Conservation (phyloP, 1,139 yeast genomes). For the Eremothecium gossypii region DNA sequence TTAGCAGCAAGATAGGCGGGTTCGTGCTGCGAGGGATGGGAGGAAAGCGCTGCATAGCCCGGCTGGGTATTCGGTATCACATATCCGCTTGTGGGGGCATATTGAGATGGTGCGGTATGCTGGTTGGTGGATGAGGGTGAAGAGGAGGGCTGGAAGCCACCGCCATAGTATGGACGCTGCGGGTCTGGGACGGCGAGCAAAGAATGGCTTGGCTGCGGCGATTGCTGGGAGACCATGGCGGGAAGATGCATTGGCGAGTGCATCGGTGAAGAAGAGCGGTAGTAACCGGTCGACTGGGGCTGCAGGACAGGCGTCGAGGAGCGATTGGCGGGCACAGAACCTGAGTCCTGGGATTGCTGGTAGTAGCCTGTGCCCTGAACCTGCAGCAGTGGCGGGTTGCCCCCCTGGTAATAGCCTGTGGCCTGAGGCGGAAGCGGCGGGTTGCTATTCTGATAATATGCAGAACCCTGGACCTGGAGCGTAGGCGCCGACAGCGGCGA, state of each 20-base stretch:
- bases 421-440: too few relatives aligned
- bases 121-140: background rate
- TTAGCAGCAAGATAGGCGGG: too few relatives aligned
- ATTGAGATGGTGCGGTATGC: background rate
- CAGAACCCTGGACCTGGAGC: too few relatives aligned
- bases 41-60: too few relatives aligned
- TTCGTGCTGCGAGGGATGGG: too few relatives aligned
- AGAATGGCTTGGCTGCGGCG: slow-evolving; percentile 7
- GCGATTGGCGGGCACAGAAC: slow-evolving; percentile 20
- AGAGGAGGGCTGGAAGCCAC: slow-evolving; percentile 3
- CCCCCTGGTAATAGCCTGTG: too few relatives aligned
- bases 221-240: background rate
- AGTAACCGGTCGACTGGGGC: slow-evolving; percentile 23
- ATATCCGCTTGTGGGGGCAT: slow-evolving; percentile 8
- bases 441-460: too few relatives aligned
- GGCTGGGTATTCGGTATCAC: slow-evolving; percentile 5
- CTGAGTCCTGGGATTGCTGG: too few relatives aligned
- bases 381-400: too few relatives aligned
- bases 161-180: slow-evolving; percentile 8
- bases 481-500: too few relatives aligned
- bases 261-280: slow-evolving; percentile 22
- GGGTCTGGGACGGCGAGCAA: slow-evolving; percentile 9
- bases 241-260: slow-evolving; percentile 19
- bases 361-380: too few relatives aligned
- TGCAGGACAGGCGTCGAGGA: slow-evolving; percentile 22